phyloP scores from a whole-genome alignment of 202 grass and related monocot genomes.

The Hordeum pubiflorum region DNA sequence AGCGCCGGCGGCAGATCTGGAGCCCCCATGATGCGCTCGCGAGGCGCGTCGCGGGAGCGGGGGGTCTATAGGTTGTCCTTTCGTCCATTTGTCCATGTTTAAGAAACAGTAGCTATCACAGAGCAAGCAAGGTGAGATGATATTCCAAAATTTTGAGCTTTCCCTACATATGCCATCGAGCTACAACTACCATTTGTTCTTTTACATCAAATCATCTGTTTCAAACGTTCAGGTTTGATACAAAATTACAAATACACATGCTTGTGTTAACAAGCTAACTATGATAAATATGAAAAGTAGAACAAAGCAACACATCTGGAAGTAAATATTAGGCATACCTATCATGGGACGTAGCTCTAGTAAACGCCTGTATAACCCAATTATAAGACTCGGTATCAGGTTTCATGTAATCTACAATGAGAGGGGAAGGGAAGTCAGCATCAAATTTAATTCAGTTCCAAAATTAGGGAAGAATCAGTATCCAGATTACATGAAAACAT shows the following conservation, averaged over 20 bases:
- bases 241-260: not conserved
- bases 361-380: conserved; percentile 96
- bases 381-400: conserved; percentile 93
- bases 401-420: conserved; percentile 83
- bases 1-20: no score
- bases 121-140: conserved; percentile 3
- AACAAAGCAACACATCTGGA: conserved; percentile 20
- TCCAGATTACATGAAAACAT: conserved; percentile 11
- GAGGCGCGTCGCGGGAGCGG: no score
- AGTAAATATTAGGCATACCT: conserved; percentile 46
- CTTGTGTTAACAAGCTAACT: conserved; percentile 8
- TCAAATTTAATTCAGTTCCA: not conserved
- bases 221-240: not conserved
- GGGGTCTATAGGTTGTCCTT: no score
- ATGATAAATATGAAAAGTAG: conserved; percentile 4
- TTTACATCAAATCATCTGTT: conserved; percentile 21
- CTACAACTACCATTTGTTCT: conserved; percentile 10
- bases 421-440: conserved; percentile 15
- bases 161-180: conserved; percentile 3
- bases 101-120: not conserved
- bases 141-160: not conserved
- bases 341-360: conserved; percentile 81
- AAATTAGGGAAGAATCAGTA: conserved; percentile 22
- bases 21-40: no score
- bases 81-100: not conserved